These are phyloP conservation scores for Straminergon stramineum DNA, from an alignment of 225 moss, liverwort and hornwort species.

Conservation along the genomic window DNA sequence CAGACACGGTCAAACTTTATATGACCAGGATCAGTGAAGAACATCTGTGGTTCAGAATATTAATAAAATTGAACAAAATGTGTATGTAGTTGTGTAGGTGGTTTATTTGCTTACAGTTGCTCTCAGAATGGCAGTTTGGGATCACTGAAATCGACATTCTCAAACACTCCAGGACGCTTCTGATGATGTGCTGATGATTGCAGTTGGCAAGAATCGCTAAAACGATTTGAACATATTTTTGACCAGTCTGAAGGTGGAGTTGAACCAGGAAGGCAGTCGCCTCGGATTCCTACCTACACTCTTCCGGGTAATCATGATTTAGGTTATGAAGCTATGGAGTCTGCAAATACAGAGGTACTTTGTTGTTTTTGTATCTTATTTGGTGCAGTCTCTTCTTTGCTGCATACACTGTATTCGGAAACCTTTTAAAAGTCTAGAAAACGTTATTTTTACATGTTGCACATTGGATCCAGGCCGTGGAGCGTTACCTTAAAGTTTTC, in stretches of 20 bases:
- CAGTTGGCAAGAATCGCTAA: slow-evolving; percentile 62
- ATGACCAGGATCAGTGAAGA: neutral
- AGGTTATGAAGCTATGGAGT: slow-evolving; percentile 54
- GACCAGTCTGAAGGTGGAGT: slow-evolving; percentile 60
- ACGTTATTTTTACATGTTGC: neutral
- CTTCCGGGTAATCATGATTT: slow-evolving; percentile 76
- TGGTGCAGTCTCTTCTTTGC: neutral
- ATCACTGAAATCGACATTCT: neutral
- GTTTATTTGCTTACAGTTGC: neutral
- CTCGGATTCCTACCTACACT: slow-evolving; percentile 44
- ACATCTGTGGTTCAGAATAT: neutral
- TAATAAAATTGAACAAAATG: neutral
- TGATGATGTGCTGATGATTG: neutral
- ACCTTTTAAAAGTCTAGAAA: neutral
- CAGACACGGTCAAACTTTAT: neutral
- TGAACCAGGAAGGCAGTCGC: slow-evolving; percentile 26
- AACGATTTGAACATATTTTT: slow-evolving; percentile 66
- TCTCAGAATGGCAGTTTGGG: neutral
- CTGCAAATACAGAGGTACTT: slow-evolving; percentile 36
- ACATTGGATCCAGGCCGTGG: slow-evolving; percentile 39
- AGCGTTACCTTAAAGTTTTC: slow-evolving; percentile 43
- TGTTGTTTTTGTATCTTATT: neutral
- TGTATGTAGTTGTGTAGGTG: neutral
- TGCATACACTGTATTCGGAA: neutral
- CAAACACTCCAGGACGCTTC: neutral